A percentile compares a stretch with the other conserved stretches of the same genome.
Conservation (phyloP, 257 asterid genomes). For the Sherardia arvensis region DNA sequence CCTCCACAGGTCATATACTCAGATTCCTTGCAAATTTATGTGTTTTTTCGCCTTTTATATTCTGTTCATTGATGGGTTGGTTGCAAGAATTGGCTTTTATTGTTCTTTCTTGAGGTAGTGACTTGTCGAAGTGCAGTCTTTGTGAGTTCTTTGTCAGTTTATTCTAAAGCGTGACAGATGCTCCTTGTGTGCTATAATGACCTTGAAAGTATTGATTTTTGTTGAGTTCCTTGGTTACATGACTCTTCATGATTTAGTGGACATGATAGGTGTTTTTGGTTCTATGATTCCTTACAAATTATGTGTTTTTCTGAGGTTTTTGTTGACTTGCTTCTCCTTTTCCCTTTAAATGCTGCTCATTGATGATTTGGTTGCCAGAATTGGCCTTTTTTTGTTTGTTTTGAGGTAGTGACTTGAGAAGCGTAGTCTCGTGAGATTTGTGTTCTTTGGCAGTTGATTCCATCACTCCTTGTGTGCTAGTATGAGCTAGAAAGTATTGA, state of each 20-base stretch:
- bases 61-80: neutral
- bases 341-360: no score
- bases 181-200: neutral
- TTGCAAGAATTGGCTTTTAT: neutral
- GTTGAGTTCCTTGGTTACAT: neutral
- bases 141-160: no score
- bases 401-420: neutral
- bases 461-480: neutral
- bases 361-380: neutral
- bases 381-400: neutral
- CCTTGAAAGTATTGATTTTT: neutral
- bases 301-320: neutral
- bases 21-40: neutral
- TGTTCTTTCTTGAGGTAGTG: neutral
- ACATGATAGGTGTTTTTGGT: slow-evolving; percentile 22
- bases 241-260: neutral
- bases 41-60: neutral
- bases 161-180: no score
- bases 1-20: slow-evolving; percentile 47
- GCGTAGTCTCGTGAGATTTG: neutral
- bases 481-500: neutral
- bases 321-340: neutral
- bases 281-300: neutral
- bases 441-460: neutral
- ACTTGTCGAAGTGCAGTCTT: neutral